phyloP scores from a whole-genome alignment of 148 eudicot genomes.

The Rhododendron griersonianum region DNA sequence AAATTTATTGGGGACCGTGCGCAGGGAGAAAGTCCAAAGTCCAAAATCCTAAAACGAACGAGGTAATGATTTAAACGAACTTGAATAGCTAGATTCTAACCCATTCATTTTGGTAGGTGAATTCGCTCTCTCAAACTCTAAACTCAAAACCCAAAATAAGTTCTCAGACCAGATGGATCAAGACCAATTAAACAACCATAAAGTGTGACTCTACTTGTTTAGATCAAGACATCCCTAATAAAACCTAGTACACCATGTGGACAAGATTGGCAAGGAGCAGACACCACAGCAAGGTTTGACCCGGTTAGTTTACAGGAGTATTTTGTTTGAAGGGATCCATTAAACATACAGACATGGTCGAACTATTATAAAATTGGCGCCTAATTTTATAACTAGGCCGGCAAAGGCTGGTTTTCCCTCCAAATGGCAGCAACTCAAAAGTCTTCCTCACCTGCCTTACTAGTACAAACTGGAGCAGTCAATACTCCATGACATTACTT shows the following conservation, averaged over 20 bases:
- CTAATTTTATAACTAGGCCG: conserved; percentile 12
- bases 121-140: background rate
- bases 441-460: conserved; percentile 18
- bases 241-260: background rate
- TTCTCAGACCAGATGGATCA: background rate
- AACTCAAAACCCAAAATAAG: background rate
- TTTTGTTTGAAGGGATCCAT: background rate
- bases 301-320: background rate
- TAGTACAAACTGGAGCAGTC: conserved; percentile 29
- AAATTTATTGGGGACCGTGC: too few relatives aligned
- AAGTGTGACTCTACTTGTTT: background rate
- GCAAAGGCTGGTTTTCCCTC: conserved; percentile 29
- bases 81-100: background rate
- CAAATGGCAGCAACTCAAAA: conserved; percentile 39
- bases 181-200: background rate
- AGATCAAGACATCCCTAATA: background rate
- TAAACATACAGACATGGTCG: background rate
- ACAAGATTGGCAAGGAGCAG: background rate
- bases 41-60: too few relatives aligned
- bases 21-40: too few relatives aligned
- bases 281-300: conserved; percentile 11
- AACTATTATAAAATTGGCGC: conserved; percentile 7
- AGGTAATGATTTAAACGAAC: background rate
- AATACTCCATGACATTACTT: conserved; percentile 17
- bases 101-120: background rate